These are phyloP conservation scores for Thraustochytrium striatum DNA, from an alignment of 352 stramenopile species.

Conservation along the genomic window DNA sequence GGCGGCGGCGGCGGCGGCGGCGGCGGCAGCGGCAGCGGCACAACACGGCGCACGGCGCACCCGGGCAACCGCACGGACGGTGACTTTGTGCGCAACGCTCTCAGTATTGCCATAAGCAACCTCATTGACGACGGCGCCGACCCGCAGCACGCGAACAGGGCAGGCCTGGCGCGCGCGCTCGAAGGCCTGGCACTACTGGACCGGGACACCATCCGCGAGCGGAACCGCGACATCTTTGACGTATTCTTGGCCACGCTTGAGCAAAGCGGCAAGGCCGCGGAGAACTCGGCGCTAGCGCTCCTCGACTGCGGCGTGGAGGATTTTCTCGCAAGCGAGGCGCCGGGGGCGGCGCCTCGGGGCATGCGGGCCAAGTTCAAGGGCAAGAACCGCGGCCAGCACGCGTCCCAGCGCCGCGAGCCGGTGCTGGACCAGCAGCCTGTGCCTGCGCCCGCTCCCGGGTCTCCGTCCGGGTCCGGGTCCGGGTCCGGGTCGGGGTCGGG, in stretches of 20 bases:
- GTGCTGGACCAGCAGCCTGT: not conserved
- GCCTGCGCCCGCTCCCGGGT: not conserved
- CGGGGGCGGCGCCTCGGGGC: too few relatives aligned
- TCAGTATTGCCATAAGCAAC: not conserved
- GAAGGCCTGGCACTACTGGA: conserved; percentile 37
- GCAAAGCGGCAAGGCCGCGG: not conserved
- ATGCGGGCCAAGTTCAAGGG: not conserved
- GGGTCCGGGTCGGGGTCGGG: not conserved
- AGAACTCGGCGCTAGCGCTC: not conserved
- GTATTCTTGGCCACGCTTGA: conserved; percentile 40
- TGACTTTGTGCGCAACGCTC: not conserved
- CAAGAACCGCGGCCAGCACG: not conserved
- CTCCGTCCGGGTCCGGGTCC: not conserved
- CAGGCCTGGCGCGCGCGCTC: conserved; percentile 6
- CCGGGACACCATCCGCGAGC: not conserved
- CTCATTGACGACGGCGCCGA: conserved; percentile 1
- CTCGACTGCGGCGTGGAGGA: conserved; percentile 28
- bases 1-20: not conserved
- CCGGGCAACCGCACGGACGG: too few relatives aligned
- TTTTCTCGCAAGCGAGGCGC: not conserved
- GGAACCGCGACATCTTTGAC: conserved; percentile 14
- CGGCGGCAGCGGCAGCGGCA: not conserved
- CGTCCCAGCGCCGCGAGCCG: too few relatives aligned
- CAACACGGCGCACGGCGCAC: too few relatives aligned
- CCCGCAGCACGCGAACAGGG: not conserved